phyloP scores from a whole-genome alignment of 176 grass and related monocot genomes.

The Zizania latifolia region DNA sequence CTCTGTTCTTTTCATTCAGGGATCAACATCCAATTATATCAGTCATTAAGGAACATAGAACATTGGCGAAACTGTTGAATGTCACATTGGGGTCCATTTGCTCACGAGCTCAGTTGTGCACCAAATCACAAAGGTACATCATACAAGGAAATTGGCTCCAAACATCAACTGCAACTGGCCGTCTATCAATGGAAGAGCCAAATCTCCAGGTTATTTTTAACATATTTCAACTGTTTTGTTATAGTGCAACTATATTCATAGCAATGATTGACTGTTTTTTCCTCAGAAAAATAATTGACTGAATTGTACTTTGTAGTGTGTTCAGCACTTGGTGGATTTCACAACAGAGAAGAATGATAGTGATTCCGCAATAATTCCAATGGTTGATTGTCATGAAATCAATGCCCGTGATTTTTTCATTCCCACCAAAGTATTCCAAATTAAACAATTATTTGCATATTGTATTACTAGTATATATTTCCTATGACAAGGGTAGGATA shows the following conservation, averaged over 20 bases:
- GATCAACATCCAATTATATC: constrained; percentile 69
- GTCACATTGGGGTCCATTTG: constrained; percentile 78
- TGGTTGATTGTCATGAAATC: constrained; percentile 57
- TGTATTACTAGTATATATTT: constrained; percentile 20
- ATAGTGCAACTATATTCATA: constrained; percentile 20
- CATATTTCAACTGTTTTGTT: neutral
- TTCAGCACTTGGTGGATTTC: constrained; percentile 78
- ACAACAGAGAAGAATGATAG: constrained; percentile 43
- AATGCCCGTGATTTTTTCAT: constrained; percentile 84
- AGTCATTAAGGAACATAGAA: constrained; percentile 91
- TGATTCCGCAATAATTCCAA: constrained; percentile 31
- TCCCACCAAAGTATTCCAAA: constrained; percentile 64
- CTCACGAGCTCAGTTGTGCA: constrained; percentile 65
- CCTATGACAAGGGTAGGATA: neutral
- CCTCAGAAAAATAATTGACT: neutral
- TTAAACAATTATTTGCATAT: constrained; percentile 3
- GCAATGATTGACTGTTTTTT: constrained; percentile 14
- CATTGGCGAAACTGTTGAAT: constrained; percentile 83
- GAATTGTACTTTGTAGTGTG: constrained; percentile 65
- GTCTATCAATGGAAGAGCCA: constrained; percentile 95
- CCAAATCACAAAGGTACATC: constrained; percentile 78
- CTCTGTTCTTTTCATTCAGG: constrained; percentile 40
- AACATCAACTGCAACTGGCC: constrained; percentile 86
- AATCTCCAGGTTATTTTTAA: constrained; percentile 87
- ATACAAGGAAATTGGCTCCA: constrained; percentile 97